Conservation (phyloP, 2,329 filamentous ascomycete species). For the Hymenoscyphus occultus region DNA sequence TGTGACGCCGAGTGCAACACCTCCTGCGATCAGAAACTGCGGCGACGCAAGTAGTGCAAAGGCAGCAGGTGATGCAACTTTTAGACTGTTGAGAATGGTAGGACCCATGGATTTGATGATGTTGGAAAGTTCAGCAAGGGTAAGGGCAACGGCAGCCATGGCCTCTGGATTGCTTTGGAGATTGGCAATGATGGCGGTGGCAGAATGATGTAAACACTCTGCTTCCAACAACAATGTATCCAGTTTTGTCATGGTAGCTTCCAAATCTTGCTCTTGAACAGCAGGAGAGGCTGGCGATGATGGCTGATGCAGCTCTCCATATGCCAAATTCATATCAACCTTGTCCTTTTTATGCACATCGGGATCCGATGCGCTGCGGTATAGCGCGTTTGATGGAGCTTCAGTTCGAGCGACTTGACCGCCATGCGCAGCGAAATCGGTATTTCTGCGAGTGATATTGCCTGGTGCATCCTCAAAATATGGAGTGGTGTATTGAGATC, state of each 20-base stretch:
- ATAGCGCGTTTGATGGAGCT: constrained; percentile 26
- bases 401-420: constrained; percentile 16
- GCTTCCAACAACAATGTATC: constrained; percentile 81
- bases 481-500: constrained; percentile 23
- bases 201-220: constrained; percentile 83
- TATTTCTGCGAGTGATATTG: constrained; percentile 29
- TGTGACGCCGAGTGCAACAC: constrained; percentile 87
- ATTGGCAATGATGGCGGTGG: constrained; percentile 76
- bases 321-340: constrained; percentile 89
- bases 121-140: constrained; percentile 85
- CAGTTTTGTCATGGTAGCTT: constrained; percentile 68
- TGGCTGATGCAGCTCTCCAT: constrained; percentile 65
- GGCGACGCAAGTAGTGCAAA: constrained; percentile 85
- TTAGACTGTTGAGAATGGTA: constrained; percentile 70
- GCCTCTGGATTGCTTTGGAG: constrained; percentile 82
- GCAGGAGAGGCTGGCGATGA: constrained; percentile 38
- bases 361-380: constrained; percentile 29
- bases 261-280: constrained; percentile 54
- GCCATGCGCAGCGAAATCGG: constrained; percentile 23
- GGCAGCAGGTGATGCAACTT: constrained; percentile 78
- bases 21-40: constrained; percentile 90
- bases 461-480: constrained; percentile 25
- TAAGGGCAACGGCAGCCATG: constrained; percentile 88
- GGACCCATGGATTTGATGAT: constrained; percentile 82
- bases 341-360: constrained; percentile 38